Evolutionary conservation across 1,284 basidiomycete species (phyloP).

Genomic region (Apiotrichum gracile): DNA sequence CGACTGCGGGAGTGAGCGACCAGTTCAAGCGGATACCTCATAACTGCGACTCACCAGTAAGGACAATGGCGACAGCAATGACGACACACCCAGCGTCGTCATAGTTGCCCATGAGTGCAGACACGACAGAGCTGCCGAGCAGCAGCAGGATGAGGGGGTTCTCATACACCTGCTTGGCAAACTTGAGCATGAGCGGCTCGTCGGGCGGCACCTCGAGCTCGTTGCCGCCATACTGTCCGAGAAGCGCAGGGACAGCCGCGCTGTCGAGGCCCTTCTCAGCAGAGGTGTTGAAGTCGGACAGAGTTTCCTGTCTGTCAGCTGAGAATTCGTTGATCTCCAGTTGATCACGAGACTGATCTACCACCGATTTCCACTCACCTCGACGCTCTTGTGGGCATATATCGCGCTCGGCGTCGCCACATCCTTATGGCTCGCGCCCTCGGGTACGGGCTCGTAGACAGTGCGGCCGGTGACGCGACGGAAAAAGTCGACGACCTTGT

Average conservation of each 20-base stretch:
- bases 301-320: slow-evolving; percentile 38
- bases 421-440: slow-evolving; percentile 33
- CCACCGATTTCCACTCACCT: too few species aligned
- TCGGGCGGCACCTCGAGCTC: slow-evolving; percentile 84
- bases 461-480: slow-evolving; percentile 24
- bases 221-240: slow-evolving; percentile 74
- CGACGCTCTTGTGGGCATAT: slow-evolving; percentile 40
- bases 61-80: slow-evolving; percentile 85
- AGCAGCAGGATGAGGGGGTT: slow-evolving; percentile 84
- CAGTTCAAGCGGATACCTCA: not conserved
- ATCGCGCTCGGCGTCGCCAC: slow-evolving; percentile 41
- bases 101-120: slow-evolving; percentile 82
- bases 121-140: slow-evolving; percentile 79
- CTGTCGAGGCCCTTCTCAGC: slow-evolving; percentile 59
- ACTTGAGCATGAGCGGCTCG: slow-evolving; percentile 77
- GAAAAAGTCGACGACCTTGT: slow-evolving; percentile 13
- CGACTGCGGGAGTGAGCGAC: slow-evolving; percentile 56
- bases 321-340: too few species aligned
- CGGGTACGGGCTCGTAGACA: slow-evolving; percentile 27
- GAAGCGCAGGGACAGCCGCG: slow-evolving; percentile 61
- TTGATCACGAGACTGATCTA: too few species aligned
- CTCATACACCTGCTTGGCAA: slow-evolving; percentile 82
- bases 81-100: slow-evolving; percentile 93
- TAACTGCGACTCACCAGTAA: slow-evolving; percentile 63
- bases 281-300: slow-evolving; percentile 57